Percentiles rank a stretch among this genome's conserved stretches.
Evolutionary conservation across 805 yeast genomes (phyloP).

Genomic region (Myxozyma udenii): DNA sequence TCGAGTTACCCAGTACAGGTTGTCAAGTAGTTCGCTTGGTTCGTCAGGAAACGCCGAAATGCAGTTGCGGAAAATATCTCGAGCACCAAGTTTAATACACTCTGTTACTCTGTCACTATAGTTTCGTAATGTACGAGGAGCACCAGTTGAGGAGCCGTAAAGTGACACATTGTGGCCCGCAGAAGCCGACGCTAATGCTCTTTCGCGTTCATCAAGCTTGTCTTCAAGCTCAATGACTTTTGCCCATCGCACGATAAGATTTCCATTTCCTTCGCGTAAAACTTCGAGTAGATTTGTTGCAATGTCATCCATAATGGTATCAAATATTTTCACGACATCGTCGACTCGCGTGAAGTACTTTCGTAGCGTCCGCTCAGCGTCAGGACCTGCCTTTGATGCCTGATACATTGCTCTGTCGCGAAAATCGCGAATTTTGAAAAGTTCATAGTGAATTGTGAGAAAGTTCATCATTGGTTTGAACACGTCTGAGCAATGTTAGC

Average conservation of each 20-base stretch:
- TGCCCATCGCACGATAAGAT: slow-evolving; percentile 66
- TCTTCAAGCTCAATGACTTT: slow-evolving; percentile 80
- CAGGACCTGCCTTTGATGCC: slow-evolving; percentile 50
- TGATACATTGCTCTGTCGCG: slow-evolving; percentile 67
- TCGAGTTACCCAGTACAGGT: slow-evolving; percentile 78
- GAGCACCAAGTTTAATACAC: slow-evolving; percentile 44
- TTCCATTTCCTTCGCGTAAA: slow-evolving; percentile 62
- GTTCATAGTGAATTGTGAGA: slow-evolving; percentile 62
- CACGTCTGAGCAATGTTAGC: slow-evolving; percentile 9
- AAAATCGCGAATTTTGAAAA: slow-evolving; percentile 72
- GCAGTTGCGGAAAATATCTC: slow-evolving; percentile 66
- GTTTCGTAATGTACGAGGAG: slow-evolving; percentile 16
- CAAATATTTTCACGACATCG: slow-evolving; percentile 56
- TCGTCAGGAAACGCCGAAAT: slow-evolving; percentile 49
- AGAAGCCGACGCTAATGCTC: slow-evolving; percentile 17
- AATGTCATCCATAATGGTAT: slow-evolving; percentile 57
- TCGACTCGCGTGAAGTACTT: slow-evolving; percentile 54
- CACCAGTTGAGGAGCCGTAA: slow-evolving; percentile 2
- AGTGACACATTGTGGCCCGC: slow-evolving; percentile 15
- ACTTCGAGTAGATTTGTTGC: slow-evolving; percentile 70
- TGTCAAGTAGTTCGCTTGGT: slow-evolving; percentile 59
- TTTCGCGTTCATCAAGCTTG: slow-evolving; percentile 63
- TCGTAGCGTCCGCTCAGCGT: slow-evolving; percentile 55
- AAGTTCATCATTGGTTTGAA: slow-evolving; percentile 48
- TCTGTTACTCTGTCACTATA: slow-evolving; percentile 24